Evolutionary conservation across 495 filamentous ascomycete genomes (phyloP).

Genomic region (Tuber indicum): DNA sequence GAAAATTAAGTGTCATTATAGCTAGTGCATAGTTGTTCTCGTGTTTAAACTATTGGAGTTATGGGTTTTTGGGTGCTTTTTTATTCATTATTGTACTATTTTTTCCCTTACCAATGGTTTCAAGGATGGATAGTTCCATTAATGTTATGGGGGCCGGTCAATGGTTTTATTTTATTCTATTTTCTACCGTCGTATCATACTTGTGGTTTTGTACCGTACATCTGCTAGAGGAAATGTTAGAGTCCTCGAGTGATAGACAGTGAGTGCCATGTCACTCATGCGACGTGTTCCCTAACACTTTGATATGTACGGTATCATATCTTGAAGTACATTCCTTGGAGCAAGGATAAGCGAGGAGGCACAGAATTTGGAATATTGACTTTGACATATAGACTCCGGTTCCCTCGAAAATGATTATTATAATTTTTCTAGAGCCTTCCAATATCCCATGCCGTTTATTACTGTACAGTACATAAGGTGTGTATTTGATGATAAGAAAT

Average conservation of each 20-base stretch:
- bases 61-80: conserved; percentile 9
- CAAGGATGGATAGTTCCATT: neutral
- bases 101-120: neutral
- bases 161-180: neutral
- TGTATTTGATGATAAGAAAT: neutral
- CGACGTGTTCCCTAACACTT: neutral
- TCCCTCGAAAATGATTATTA: neutral
- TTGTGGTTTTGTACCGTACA: neutral
- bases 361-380: no score
- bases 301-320: neutral
- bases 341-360: neutral
- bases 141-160: neutral
- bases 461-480: neutral
- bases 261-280: neutral
- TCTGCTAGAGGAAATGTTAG: neutral
- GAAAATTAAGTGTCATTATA: neutral
- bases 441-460: neutral
- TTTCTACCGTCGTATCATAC: neutral
- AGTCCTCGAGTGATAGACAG: neutral
- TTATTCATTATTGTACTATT: conserved; percentile 6
- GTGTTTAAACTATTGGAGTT: conserved; percentile 7
- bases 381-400: no score
- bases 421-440: neutral
- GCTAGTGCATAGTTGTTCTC: neutral
- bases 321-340: neutral